Base-by-base conservation (phyloP, 306 rosid genomes). In the Prunus armeniaca region DNA sequence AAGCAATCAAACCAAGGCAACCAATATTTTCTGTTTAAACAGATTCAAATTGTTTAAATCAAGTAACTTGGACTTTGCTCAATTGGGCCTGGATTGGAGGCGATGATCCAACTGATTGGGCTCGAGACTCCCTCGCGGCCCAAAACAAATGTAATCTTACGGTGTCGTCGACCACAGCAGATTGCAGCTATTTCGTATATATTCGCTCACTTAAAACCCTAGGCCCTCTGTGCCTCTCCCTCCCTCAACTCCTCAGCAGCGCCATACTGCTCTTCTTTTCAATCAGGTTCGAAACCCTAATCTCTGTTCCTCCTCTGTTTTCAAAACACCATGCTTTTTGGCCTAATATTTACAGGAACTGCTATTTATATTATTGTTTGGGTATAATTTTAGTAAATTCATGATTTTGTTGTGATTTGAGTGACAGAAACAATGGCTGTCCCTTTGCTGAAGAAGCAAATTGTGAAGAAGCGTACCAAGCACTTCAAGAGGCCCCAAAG, bases 381-480 rank as follows among this genome's bases (percentile, higher is more conserved):
- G 2, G 2, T 27, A 12, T n/a, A 15, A 71, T 8, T 14, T 12
- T 38, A 46, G 14, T 27, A 20, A 55, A 24, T 9, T 45, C 43
- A 27, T 24, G 57, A 24, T 9, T 58, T 24, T 41, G 49, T 50
- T 63, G 46, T 12, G 10, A 22, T 57, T 43, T 76, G 55, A 56
- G 55, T 24, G 19, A 75, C 76, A 85, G 86, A 45, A 51, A 65
- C 76, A 73, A 84, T 89, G 90, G 93, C 89, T 3, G 93, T 84
- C 76, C 93, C 93, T 34, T 58, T 89, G 86, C 76, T 89, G 43
- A 84, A 73, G 71, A 89, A 89, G 87, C 84, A 79, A 73, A 84
- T 89, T 79, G 89, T 89, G 65, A 89, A 89, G 93, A 89, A 89
- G 89, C 93, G 90, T 34, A 86, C 81, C 81, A 84, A 83, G 80